Conservation (phyloP, 176 grass and related monocot species). For the Rhynchospora tenuis region DNA sequence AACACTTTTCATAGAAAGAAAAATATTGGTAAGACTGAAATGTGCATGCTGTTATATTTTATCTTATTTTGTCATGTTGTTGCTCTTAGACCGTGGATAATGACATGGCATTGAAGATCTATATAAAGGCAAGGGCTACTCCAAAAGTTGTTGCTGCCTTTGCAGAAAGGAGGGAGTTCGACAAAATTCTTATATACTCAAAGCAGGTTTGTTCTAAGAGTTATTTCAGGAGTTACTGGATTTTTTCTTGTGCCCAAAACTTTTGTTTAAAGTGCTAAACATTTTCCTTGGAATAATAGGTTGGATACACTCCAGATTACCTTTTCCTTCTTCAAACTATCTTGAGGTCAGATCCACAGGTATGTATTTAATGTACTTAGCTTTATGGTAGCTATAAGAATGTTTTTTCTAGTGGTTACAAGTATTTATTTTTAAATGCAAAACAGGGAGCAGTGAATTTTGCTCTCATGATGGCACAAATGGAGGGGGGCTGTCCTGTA, state of each 20-base stretch:
- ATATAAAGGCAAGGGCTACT: constrained; percentile 90
- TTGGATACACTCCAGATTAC: constrained; percentile 90
- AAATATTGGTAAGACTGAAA: not conserved
- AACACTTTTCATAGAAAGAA: not conserved
- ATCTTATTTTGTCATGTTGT: not conserved
- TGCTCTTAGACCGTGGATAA: constrained; percentile 80
- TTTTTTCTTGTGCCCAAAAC: constrained; percentile 22
- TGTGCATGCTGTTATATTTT: not conserved
- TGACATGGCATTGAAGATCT: constrained; percentile 97
- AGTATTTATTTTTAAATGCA: not conserved
- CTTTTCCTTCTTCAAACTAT: constrained; percentile 92
- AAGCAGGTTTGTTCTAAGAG: constrained; percentile 54
- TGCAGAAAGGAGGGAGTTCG: constrained; percentile 65
- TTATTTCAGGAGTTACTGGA: not conserved
- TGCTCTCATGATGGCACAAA: constrained; percentile 98
- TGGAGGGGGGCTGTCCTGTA: constrained; percentile 82
- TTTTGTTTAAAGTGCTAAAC: constrained; percentile 29
- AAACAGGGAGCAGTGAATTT: constrained; percentile 88
- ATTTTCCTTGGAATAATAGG: constrained; percentile 37
- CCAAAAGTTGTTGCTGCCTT: constrained; percentile 98
- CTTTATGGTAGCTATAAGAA: constrained; percentile 8
- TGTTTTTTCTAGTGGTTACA: constrained; percentile 11
- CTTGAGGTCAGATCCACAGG: constrained; percentile 84
- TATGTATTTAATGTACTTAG: constrained; percentile 22
- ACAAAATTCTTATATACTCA: constrained; percentile 81